These are phyloP conservation scores for Schizothecium vesticola DNA, from an alignment of 495 filamentous ascomycete genomes.

Conservation along the genomic window DNA sequence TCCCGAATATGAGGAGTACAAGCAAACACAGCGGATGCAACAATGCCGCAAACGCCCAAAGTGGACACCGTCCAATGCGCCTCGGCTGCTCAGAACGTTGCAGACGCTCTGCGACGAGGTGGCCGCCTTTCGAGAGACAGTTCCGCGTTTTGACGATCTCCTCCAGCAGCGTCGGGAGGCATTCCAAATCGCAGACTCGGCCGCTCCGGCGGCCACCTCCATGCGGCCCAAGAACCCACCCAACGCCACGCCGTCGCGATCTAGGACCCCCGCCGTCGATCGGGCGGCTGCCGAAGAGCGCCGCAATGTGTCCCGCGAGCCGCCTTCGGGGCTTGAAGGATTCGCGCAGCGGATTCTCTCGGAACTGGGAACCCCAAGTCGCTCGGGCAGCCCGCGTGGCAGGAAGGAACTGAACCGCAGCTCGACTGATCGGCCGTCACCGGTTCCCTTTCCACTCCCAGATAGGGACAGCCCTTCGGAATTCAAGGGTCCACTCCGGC, in stretches of 20 bases:
- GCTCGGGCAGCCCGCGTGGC: conserved; percentile 45
- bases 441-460: conserved; percentile 25
- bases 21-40: conserved; percentile 40
- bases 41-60: conserved; percentile 47
- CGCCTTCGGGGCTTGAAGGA: conserved; percentile 46
- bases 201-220: conserved; percentile 20
- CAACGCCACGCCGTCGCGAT: conserved; percentile 11
- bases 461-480: conserved; percentile 30
- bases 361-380: conserved; percentile 46
- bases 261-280: conserved; percentile 25
- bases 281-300: conserved; percentile 30
- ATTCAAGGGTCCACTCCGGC: conserved; percentile 27
- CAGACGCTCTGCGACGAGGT: conserved; percentile 60
- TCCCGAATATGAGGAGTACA: conserved; percentile 37
- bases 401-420: conserved; percentile 34
- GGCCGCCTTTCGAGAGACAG: conserved; percentile 56
- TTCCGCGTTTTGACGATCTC: conserved; percentile 72
- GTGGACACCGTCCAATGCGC: conserved; percentile 40
- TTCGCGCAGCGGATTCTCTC: conserved; percentile 53
- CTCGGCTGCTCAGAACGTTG: conserved; percentile 47
- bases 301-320: conserved; percentile 37
- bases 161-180: conserved; percentile 65
- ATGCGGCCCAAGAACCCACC: conserved; percentile 18
- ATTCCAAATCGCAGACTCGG: conserved; percentile 53
- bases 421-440: conserved; percentile 28